phyloP scores from a whole-genome alignment of 225 moss, liverwort and hornwort genomes.

The Physcomitrellopsis africana region DNA sequence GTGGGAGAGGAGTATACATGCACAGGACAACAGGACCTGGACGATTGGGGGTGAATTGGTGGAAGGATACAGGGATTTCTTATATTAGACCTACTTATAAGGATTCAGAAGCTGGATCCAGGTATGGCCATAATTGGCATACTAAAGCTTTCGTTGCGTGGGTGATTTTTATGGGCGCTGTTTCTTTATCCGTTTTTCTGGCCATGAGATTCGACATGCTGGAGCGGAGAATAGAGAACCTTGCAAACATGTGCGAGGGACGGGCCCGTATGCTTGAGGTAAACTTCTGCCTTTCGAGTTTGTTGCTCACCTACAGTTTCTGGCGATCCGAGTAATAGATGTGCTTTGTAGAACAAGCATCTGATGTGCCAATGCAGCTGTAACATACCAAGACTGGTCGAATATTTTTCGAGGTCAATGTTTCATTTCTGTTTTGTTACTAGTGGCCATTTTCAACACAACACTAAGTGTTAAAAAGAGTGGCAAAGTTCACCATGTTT shows the following conservation, averaged over 20 bases:
- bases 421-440: too few species aligned
- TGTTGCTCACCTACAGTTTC: not conserved
- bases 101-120: slow-evolving; percentile 40
- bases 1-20: slow-evolving; percentile 57
- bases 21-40: slow-evolving; percentile 57
- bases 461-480: too few species aligned
- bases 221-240: slow-evolving; percentile 53
- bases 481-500: too few species aligned
- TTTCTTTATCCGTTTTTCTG: slow-evolving; percentile 58
- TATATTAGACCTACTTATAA: slow-evolving; percentile 44
- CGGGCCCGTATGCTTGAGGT: slow-evolving; percentile 77
- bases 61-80: slow-evolving; percentile 52
- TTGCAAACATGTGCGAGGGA: slow-evolving; percentile 69
- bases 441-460: too few species aligned
- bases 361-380: too few species aligned
- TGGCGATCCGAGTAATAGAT: too few species aligned
- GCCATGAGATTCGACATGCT: slow-evolving; percentile 58
- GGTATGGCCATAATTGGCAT: slow-evolving; percentile 60
- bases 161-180: slow-evolving; percentile 44
- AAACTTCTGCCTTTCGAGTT: slow-evolving; percentile 3
- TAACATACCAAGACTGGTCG: too few species aligned
- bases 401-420: too few species aligned
- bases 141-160: slow-evolving; percentile 56
- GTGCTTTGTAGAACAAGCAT: too few species aligned
- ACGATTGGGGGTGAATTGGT: slow-evolving; percentile 60